Evolutionary conservation across 306 rosid genomes (phyloP).

Genomic region (Cercis canadensis): DNA sequence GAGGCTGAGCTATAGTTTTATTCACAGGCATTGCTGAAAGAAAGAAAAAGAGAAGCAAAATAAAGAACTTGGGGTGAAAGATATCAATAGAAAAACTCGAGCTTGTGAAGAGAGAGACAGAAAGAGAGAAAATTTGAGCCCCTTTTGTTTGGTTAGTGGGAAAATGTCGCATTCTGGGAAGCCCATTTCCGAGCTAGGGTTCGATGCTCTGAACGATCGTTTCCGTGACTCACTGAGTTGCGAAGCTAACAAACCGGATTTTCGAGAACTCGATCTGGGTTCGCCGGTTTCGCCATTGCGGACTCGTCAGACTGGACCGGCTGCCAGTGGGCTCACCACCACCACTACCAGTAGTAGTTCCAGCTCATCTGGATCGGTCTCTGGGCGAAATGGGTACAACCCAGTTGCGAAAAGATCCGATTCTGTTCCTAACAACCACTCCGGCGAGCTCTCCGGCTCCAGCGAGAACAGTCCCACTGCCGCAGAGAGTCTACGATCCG

Average conservation of each 20-base stretch:
- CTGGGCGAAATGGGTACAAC: slow-evolving; percentile 63
- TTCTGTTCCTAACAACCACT: slow-evolving; percentile 63
- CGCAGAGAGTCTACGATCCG: slow-evolving; percentile 56
- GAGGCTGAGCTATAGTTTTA: slow-evolving; percentile 15
- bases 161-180: slow-evolving; percentile 84
- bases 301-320: slow-evolving; percentile 45
- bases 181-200: slow-evolving; percentile 54
- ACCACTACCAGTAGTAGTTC: slow-evolving; percentile 77
- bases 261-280: slow-evolving; percentile 90
- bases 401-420: slow-evolving; percentile 56
- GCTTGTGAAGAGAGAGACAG: neutral
- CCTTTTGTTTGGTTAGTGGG: slow-evolving; percentile 11
- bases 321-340: slow-evolving; percentile 45
- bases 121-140: slow-evolving; percentile 19
- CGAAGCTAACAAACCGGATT: slow-evolving; percentile 83
- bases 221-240: slow-evolving; percentile 63
- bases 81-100: neutral
- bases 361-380: slow-evolving; percentile 88
- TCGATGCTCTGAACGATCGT: slow-evolving; percentile 59
- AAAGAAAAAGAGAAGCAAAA: neutral
- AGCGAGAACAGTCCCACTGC: slow-evolving; percentile 84
- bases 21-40: slow-evolving; percentile 53
- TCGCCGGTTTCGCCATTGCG: slow-evolving; percentile 94
- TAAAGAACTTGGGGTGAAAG: neutral
- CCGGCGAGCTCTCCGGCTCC: slow-evolving; percentile 94